phyloP scores from a whole-genome alignment of 139 green algal genomes.

The Micractinium sp. region DNA sequence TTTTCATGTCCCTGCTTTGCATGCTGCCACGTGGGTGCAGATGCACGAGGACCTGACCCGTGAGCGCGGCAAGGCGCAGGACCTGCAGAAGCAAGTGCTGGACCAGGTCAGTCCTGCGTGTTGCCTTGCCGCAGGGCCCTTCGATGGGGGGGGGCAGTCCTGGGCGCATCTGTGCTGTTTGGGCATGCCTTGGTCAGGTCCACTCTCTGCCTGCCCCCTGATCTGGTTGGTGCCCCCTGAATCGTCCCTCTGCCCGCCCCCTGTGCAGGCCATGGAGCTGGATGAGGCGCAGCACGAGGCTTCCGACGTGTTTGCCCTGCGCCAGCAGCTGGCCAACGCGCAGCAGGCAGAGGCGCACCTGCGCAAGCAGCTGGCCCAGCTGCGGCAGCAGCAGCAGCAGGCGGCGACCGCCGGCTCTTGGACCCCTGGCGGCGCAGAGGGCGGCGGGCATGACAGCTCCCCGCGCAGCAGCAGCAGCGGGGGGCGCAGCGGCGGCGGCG shows the following conservation, averaged over 20 bases:
- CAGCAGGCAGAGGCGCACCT: slow-evolving; percentile 28
- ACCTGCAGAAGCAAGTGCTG: slow-evolving; percentile 42
- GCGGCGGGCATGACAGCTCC: neutral
- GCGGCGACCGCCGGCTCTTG: neutral
- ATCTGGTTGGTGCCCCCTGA: too few species aligned
- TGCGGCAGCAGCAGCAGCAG: slow-evolving; percentile 11
- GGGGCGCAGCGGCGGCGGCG: neutral
- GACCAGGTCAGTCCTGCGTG: slow-evolving; percentile 18
- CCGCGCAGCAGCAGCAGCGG: neutral
- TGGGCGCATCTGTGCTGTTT: too few species aligned
- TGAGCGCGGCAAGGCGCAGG: slow-evolving; percentile 16
- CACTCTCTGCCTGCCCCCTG: neutral
- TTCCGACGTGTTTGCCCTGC: slow-evolving; percentile 14
- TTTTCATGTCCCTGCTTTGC: neutral
- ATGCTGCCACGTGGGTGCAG: neutral
- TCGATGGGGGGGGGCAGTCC: too few species aligned
- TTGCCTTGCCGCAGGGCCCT: too few species aligned
- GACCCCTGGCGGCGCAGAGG: neutral
- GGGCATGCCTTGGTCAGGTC: too few species aligned
- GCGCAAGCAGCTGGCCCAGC: slow-evolving; percentile 13
- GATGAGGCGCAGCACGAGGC: slow-evolving; percentile 37
- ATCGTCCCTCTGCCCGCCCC: too few species aligned
- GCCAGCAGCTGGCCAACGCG: slow-evolving; percentile 9
- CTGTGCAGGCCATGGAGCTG: slow-evolving; percentile 40
- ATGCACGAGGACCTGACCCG: slow-evolving; percentile 30